Base-by-base conservation (phyloP, 2,329 filamentous ascomycete species). In the Pezicula carpinea region DNA sequence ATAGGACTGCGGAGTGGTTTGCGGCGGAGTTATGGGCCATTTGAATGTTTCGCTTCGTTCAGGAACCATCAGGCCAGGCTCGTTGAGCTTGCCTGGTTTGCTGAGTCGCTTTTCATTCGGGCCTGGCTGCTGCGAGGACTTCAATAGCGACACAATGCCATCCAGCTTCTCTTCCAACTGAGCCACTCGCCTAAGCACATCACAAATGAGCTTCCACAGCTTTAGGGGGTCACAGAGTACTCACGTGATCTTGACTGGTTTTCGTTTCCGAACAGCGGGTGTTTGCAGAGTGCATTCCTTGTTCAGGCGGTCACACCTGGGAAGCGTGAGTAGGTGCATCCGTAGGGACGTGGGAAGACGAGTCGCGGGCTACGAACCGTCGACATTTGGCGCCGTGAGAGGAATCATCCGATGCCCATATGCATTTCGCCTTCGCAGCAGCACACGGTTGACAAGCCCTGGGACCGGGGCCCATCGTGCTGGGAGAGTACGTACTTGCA, bases 151-250 rank as follows among this genome's bases (percentile, higher is more conserved):
- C n/a, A 49, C 46, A 26, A 49, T 43, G 15, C 46, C 46, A 40
- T 49, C 46, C 18, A 49, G 15, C 34, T 49, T 49, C 46, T 49
- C 36, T 33, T 49, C 46, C 21, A 49, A 13, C 29, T 49, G 41
- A n/a, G 41, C 41, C 17, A 47, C 45, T 19, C 45, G 45, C 18
- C 45, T 47, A 43, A n/a, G n/a, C 6, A 34, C 11, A 14, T 22
- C 11, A 10, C 17, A 36, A 23, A 19, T 36, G 8, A 31, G 19
- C 3, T 8, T 33, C 35, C 6, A 23, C 8, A 21, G 13, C 21
- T 22, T 34, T 21, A 14, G 4, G 6, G 15, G n/a, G n/a, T n/a
- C n/a, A 11, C 10, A 11, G 17, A 21, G 35, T 5, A 13, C 43
- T 18, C 23, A 44, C 43, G 43, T 44, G 33, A 36, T 38, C 35